Evolutionary conservation across 2,329 filamentous ascomycete species (phyloP).

Genomic region (Helotiales sp.): DNA sequence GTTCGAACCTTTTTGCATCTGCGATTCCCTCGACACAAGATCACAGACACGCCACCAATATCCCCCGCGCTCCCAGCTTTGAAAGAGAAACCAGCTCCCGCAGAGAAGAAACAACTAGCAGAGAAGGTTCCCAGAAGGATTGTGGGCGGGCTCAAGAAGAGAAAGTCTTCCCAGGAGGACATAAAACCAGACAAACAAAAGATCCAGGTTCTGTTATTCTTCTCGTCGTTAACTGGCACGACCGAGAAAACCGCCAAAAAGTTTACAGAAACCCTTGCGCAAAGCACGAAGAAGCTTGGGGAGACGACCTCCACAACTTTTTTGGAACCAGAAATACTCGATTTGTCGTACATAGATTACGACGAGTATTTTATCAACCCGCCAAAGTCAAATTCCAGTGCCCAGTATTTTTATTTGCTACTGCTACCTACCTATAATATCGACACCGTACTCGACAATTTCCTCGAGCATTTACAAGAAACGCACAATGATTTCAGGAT

Average conservation of each 20-base stretch:
- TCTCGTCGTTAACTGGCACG: slow-evolving; percentile 83
- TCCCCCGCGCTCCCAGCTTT: slow-evolving; percentile 32
- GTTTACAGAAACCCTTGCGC: slow-evolving; percentile 62
- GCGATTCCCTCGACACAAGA: slow-evolving; percentile 40
- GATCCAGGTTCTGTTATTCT: slow-evolving; percentile 82
- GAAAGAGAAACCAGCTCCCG: slow-evolving; percentile 32
- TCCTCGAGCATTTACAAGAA: slow-evolving; percentile 85
- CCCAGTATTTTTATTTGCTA: slow-evolving; percentile 79
- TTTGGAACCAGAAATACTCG: slow-evolving; percentile 67
- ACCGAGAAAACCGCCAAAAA: slow-evolving; percentile 75
- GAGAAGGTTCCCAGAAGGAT: slow-evolving; percentile 47
- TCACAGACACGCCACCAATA: slow-evolving; percentile 40
- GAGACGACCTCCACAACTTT: slow-evolving; percentile 45
- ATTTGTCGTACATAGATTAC: slow-evolving; percentile 86
- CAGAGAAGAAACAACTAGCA: slow-evolving; percentile 32
- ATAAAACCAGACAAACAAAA: slow-evolving; percentile 45
- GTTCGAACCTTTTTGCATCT: slow-evolving; percentile 43
- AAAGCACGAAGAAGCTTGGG: slow-evolving; percentile 45
- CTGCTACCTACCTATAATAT: slow-evolving; percentile 94
- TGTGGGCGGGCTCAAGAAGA: slow-evolving; percentile 41
- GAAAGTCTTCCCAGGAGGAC: slow-evolving; percentile 38
- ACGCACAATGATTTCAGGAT: slow-evolving; percentile 97
- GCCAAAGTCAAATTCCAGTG: slow-evolving; percentile 61
- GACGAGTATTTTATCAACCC: slow-evolving; percentile 88
- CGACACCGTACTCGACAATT: slow-evolving; percentile 86